Conservation (phyloP, 768 basidiomycete species). For the Boletus reticulatus region DNA sequence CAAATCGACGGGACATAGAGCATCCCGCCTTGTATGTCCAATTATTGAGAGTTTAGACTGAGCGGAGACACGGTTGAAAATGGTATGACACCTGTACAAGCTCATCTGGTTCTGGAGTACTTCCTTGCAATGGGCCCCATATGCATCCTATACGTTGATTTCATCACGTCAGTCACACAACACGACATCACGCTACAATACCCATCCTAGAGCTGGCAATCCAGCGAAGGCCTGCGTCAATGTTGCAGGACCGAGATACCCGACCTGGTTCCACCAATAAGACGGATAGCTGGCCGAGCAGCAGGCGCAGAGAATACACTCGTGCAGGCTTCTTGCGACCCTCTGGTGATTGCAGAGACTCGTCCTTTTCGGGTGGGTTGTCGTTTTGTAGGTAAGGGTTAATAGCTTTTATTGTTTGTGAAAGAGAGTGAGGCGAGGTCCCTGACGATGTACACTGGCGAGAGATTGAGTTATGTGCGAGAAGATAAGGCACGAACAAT, state of each 20-base stretch:
- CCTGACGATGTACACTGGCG: slow-evolving; percentile 94
- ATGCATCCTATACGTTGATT: slow-evolving; percentile 56
- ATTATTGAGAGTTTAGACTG: too few relatives aligned
- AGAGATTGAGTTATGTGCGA: neutral
- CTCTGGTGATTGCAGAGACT: slow-evolving; percentile 86
- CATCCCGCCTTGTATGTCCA: too few relatives aligned
- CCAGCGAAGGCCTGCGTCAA: slow-evolving; percentile 96
- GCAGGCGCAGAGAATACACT: slow-evolving; percentile 95
- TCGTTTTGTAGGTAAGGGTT: slow-evolving; percentile 95
- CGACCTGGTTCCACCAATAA: slow-evolving; percentile 99
- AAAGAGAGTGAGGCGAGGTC: slow-evolving; percentile 90
- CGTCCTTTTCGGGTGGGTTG: slow-evolving; percentile 79
- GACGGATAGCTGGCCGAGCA: slow-evolving; percentile 97
- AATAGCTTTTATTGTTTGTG: slow-evolving; percentile 99
- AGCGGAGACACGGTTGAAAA: slow-evolving; percentile 77
- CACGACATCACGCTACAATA: slow-evolving; percentile 4
- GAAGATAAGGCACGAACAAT: slow-evolving; percentile 64
- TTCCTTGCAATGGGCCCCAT: slow-evolving; percentile 80
- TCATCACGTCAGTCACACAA: too few relatives aligned
- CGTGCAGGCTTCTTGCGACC: slow-evolving; percentile 97
- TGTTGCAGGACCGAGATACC: slow-evolving; percentile 96
- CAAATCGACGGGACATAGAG: too few relatives aligned
- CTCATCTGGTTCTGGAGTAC: slow-evolving; percentile 94
- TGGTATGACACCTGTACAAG: slow-evolving; percentile 97
- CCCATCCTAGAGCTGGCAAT: slow-evolving; percentile 92